A percentile compares a stretch with the other conserved stretches of the same genome.
Conservation (phyloP, 2,329 filamentous ascomycete species). For the Calonectria pteridis region DNA sequence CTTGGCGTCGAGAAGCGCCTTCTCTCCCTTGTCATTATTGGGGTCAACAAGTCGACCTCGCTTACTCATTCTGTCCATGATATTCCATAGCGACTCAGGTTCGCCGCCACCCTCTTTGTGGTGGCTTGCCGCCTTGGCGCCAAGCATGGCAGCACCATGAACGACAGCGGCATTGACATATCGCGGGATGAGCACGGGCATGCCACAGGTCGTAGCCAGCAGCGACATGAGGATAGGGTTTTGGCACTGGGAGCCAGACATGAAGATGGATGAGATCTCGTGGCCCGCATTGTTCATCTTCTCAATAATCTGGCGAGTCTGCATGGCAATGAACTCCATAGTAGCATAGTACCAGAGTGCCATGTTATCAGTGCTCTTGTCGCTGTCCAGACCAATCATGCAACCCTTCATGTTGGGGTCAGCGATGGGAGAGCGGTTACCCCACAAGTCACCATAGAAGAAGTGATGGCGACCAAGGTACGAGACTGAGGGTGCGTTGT, state of each 20-base stretch:
- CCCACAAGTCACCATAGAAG: slow-evolving; percentile 98
- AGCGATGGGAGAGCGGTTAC: slow-evolving; percentile 93
- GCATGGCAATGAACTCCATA: slow-evolving; percentile 98
- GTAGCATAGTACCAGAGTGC: slow-evolving; percentile 95
- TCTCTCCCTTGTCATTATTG: slow-evolving; percentile 77
- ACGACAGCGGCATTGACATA: slow-evolving; percentile 97
- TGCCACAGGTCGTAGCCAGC: slow-evolving; percentile 88
- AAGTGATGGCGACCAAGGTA: slow-evolving; percentile 95
- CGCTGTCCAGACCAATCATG: slow-evolving; percentile 86
- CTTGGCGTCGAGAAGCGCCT: slow-evolving; percentile 85
- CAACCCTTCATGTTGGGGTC: slow-evolving; percentile 94
- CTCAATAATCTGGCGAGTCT: slow-evolving; percentile 95
- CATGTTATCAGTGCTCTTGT: slow-evolving; percentile 88
- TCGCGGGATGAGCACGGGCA: slow-evolving; percentile 92
- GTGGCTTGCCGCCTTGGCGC: slow-evolving; percentile 93
- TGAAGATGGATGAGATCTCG: slow-evolving; percentile 92
- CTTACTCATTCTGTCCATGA: slow-evolving; percentile 99
- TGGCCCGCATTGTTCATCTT: slow-evolving; percentile 94
- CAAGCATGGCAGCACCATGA: slow-evolving; percentile 98
- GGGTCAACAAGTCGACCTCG: slow-evolving; percentile 87
- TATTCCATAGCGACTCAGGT: slow-evolving; percentile 91
- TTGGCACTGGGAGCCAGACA: slow-evolving; percentile 98
- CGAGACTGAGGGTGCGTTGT: slow-evolving; percentile 80
- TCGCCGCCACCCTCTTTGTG: slow-evolving; percentile 74
- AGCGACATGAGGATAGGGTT: slow-evolving; percentile 93